Evolutionary conservation across 441 rosid genomes (phyloP), one percentile per base, ranked within the genome.

Genomic region (Gossypium gossypioides): DNA sequence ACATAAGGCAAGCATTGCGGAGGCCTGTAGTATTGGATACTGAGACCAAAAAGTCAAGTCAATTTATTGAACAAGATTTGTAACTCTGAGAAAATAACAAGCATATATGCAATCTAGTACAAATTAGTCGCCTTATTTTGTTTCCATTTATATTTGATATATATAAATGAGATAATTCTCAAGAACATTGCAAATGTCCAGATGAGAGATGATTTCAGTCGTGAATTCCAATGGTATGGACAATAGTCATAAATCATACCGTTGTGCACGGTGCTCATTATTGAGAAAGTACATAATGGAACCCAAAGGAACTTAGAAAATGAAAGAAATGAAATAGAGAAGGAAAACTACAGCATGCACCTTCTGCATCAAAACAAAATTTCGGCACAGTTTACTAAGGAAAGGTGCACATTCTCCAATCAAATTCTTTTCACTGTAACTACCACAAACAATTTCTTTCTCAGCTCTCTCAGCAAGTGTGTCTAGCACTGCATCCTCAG

Each of bases 1-100:
- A 82, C 98, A 91, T 68, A 96, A 81, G 63, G 98, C 98, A 76
- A 93, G 96, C 98, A 96, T 86, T 76, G 88, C 98, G 37, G 98
- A 93, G 77, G 98, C 96, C 81, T 96, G 99, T 52, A 96, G 86
- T 60, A 80, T 88, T 67, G 99, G 94, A 83, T 87, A 83, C 99
- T 96, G 96, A 75, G 75, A 69, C 60, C 76, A 60, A 15, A 34
- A 68, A 76, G 24, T 46, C 21, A 7, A 13, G 24, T 67, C 40
- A 68, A 54, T 69, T 16, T 52, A 52, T 52, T 68, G 24, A 32
- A 52, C 61, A 68, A 68, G 50, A 54, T 52, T 29, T 52, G n/a
- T 52, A 18, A 52, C 2, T 12, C 61, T 15, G 0, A 27, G 59
- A 51, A 29, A 68, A 52, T 29, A 18, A 51, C 27, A 29, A 52